Evolutionary conservation across 2,329 filamentous ascomycete genomes (phyloP).

Genomic region (Mollisiaceae sp.): DNA sequence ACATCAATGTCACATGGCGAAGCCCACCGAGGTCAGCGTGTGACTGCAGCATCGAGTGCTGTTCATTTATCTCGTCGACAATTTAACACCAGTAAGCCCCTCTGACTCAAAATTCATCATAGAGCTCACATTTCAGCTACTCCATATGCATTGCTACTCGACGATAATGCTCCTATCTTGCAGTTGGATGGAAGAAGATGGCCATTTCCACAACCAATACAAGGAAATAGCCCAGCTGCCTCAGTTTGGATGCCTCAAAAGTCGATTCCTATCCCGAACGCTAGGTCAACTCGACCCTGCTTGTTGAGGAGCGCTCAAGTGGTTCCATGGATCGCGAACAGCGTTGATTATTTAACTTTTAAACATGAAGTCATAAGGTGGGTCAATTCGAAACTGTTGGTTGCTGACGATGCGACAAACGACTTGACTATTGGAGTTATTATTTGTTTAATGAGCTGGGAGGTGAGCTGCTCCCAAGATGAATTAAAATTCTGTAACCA

Average conservation of each 20-base stretch:
- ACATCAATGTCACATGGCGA: neutral
- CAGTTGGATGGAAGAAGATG: neutral
- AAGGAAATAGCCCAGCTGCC: neutral
- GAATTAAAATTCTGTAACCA: neutral
- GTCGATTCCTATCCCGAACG: neutral
- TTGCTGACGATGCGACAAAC: neutral
- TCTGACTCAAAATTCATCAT: neutral
- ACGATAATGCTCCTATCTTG: neutral
- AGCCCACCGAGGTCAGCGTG: neutral
- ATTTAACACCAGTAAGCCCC: neutral
- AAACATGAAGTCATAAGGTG: constrained; percentile 11
- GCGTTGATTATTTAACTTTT: constrained; percentile 7
- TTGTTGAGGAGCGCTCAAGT: constrained; percentile 2
- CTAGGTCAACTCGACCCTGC: neutral
- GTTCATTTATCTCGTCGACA: constrained; percentile 6
- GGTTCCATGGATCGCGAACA: constrained; percentile 12
- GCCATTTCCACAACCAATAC: neutral
- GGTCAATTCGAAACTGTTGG: neutral
- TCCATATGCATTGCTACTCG: constrained; percentile 2
- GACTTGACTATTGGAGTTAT: constrained; percentile 12
- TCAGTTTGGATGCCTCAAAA: constrained; percentile 10
- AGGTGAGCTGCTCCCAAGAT: neutral
- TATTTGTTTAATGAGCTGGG: constrained; percentile 14
- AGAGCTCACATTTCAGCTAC: neutral
- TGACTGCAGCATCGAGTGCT: neutral